Percentiles rank a stretch among this genome's conserved stretches.
These are phyloP conservation scores for Rehmannia glutinosa DNA, from an alignment of 257 asterid genomes.

Conservation along the genomic window DNA sequence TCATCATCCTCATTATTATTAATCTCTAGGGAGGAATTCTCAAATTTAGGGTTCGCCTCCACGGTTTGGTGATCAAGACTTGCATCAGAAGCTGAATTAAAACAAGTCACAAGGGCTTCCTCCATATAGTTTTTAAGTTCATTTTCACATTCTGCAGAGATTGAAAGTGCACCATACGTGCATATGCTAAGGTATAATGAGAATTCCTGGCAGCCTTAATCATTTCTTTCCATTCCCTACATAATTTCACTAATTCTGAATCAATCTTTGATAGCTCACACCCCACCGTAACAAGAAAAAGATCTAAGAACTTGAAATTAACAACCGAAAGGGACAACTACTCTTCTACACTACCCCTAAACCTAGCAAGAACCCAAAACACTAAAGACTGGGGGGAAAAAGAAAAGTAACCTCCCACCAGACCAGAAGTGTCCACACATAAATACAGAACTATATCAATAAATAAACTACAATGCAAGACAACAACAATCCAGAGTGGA, in stretches of 20 bases:
- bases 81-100: neutral
- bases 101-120: neutral
- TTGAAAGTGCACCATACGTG: neutral
- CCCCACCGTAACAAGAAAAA: conserved; percentile 6
- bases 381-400: neutral
- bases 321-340: no score
- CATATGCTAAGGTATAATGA: neutral
- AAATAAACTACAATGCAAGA: neutral
- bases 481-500: neutral
- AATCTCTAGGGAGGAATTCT: neutral
- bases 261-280: conserved; percentile 19
- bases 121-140: conserved; percentile 1
- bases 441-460: neutral
- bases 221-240: conserved; percentile 9
- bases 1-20: neutral
- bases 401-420: neutral
- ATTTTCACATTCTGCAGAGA: conserved; percentile 14
- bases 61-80: neutral
- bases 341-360: no score
- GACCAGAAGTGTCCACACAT: no score
- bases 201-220: conserved; percentile 18
- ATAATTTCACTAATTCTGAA: conserved; percentile 7
- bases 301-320: neutral
- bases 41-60: neutral
- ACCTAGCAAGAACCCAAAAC: neutral